Conservation (phyloP, 805 yeast genomes). For the Kuraishia capsulata region DNA sequence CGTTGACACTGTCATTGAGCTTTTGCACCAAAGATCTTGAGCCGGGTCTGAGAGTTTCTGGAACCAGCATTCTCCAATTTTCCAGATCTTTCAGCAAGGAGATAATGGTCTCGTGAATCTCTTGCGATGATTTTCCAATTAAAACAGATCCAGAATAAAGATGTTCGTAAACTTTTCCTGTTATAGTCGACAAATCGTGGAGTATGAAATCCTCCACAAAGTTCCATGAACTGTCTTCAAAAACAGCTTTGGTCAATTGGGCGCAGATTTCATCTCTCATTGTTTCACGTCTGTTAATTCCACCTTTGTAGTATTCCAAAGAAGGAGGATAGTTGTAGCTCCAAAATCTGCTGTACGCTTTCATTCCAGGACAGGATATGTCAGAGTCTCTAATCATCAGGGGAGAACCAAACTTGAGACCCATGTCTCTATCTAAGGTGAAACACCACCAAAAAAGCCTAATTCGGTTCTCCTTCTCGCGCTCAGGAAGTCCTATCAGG, state of each 20-base stretch:
- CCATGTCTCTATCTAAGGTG: constrained; percentile 32
- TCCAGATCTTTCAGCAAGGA: constrained; percentile 15
- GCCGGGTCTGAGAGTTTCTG: constrained; percentile 14
- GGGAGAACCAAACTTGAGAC: constrained; percentile 39
- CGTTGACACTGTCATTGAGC: neutral
- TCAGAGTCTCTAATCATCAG: constrained; percentile 34
- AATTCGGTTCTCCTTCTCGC: constrained; percentile 28
- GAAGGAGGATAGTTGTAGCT: neutral
- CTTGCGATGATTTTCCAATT: constrained; percentile 8
- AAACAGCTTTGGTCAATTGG: constrained; percentile 5
- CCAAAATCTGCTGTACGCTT: constrained; percentile 1
- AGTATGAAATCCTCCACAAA: constrained; percentile 3
- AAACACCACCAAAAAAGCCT: constrained; percentile 42
- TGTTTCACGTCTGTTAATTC: constrained; percentile 3
- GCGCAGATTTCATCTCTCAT: constrained; percentile 3
- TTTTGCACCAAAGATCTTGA: neutral
- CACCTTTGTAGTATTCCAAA: neutral
- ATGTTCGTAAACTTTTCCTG: constrained; percentile 15
- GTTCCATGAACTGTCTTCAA: neutral
- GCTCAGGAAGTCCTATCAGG: constrained; percentile 23
- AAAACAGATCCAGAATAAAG: constrained; percentile 20
- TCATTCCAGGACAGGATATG: constrained; percentile 19
- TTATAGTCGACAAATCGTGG: constrained; percentile 15
- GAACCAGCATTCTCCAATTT: constrained; percentile 17
- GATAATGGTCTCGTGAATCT: constrained; percentile 8